Evolutionary conservation across 345 rosid genomes (phyloP).

Genomic region (Eucalyptus grandis): DNA sequence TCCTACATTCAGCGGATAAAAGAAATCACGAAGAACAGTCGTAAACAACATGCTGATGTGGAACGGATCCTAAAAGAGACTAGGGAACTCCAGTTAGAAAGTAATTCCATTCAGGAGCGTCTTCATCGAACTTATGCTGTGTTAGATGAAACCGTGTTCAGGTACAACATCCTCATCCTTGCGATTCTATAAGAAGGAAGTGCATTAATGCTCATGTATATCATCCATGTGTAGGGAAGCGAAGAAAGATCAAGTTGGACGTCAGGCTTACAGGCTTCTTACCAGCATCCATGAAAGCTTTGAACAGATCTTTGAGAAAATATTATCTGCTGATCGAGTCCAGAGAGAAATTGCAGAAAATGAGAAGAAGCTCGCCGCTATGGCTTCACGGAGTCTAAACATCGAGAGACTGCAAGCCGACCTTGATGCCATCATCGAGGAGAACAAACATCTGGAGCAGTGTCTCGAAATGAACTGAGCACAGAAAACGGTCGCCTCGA

Average conservation of each 20-base stretch:
- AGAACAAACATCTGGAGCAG: constrained; percentile 43
- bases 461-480: not conserved
- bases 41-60: constrained; percentile 71
- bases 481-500: not conserved
- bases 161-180: constrained; percentile 16
- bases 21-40: constrained; percentile 77
- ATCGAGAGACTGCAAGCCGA: constrained; percentile 49
- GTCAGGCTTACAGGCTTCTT: constrained; percentile 64
- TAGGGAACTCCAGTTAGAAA: constrained; percentile 75
- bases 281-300: constrained; percentile 64
- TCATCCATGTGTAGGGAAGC: constrained; percentile 40
- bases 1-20: constrained; percentile 54
- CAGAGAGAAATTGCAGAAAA: constrained; percentile 54
- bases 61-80: constrained; percentile 66
- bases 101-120: constrained; percentile 77
- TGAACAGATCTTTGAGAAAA: constrained; percentile 61
- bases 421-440: constrained; percentile 39
- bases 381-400: constrained; percentile 41
- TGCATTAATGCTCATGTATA: not conserved
- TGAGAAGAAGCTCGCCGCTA: constrained; percentile 60
- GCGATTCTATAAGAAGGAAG: not conserved
- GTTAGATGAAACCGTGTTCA: constrained; percentile 67
- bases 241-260: constrained; percentile 49
- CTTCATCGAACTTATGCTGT: constrained; percentile 75
- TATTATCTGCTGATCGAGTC: constrained; percentile 44